A percentile compares a stretch with the other conserved stretches of the same genome.
Evolutionary conservation across 108 stramenopile species (phyloP).

Genomic region (Aurantiochytrium sp.): DNA sequence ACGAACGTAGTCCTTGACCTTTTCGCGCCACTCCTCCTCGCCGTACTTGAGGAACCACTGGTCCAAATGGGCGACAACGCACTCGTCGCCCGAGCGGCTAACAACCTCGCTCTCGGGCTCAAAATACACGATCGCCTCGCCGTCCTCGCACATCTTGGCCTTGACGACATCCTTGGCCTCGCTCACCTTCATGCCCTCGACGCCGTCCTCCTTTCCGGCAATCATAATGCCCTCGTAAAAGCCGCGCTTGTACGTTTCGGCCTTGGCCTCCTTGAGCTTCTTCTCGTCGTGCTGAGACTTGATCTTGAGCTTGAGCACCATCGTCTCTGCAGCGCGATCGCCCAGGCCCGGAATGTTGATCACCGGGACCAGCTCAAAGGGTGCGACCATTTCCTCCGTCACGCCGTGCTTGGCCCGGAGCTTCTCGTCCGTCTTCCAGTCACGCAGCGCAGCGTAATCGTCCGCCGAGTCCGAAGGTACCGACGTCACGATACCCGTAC

Average conservation of each 20-base stretch:
- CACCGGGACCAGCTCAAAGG: conserved; percentile 90
- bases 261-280: conserved; percentile 84
- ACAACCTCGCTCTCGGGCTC: conserved; percentile 89
- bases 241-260: conserved; percentile 86
- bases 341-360: conserved; percentile 93
- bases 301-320: conserved; percentile 92
- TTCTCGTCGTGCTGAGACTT: conserved; percentile 83
- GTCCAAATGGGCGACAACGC: conserved; percentile 94
- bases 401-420: conserved; percentile 90
- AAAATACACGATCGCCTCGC: conserved; percentile 80
- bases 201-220: conserved; percentile 68
- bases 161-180: conserved; percentile 87
- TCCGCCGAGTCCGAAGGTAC: conserved; percentile 98
- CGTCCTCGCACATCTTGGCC: conserved; percentile 81
- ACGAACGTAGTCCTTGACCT: conserved; percentile 70
- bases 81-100: conserved; percentile 90
- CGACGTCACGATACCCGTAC: conserved; percentile 94
- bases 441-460: conserved; percentile 87
- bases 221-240: conserved; percentile 92
- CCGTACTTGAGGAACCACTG: conserved; percentile 99
- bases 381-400: conserved; percentile 80
- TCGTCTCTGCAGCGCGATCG: conserved; percentile 68
- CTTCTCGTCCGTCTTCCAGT: conserved; percentile 83
- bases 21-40: conserved; percentile 61
- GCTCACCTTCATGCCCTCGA: conserved; percentile 69